Evolutionary conservation across 768 basidiomycete species (phyloP), one percentile per base, ranked within the genome.

Genomic region (Crucibulum laeve): DNA sequence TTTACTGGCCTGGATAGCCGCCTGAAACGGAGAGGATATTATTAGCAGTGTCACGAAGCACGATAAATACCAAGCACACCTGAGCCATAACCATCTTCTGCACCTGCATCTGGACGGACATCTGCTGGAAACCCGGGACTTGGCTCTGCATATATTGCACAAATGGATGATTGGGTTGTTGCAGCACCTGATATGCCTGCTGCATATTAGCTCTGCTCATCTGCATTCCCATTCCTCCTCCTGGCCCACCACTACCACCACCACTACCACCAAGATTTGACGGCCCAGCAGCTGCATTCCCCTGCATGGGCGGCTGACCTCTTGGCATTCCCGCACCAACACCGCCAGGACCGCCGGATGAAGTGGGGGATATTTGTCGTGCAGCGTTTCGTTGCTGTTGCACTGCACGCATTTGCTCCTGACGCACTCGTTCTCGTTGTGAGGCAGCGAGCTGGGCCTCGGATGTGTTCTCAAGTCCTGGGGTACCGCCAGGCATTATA

Each of bases 81-180:
- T 79, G 79, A 11, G 76, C 55, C 43, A 60, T 46, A 25, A 75
- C 58, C 60, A 87, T 65, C 54, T 70, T 78, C 59, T 83, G 82
- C 49, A 86, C 53, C 62, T 87, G 83, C 52, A 71, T 63, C 45
- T 67, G 74, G 1, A 69, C 32, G 7, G 82, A 71, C 44, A 84
- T 58, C 15, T 53, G 53, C 48, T 67, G 62, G 50, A 87, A 87
- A 8, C 70, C 70, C 4, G 81, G 84, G 1, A 80, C 56, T 18
- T 62, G 62, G 26, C 69, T 62, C 7, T 65, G 49, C 64, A 87
- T 68, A 51, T 80, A 77, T 45, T 75, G 70, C 59, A 81, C 59
- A 43, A 85, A 65, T 18, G 80, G 78, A 56, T 87, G 79, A 8
- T 47, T 58, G 4, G 78, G 81, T 13, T 60, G 70, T 45, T 78